A percentile compares a stretch with the other conserved stretches of the same genome.
These are phyloP conservation scores for Acanthamoeba sp. DNA, from an alignment of 208 protist genomes.

Conservation along the genomic window DNA sequence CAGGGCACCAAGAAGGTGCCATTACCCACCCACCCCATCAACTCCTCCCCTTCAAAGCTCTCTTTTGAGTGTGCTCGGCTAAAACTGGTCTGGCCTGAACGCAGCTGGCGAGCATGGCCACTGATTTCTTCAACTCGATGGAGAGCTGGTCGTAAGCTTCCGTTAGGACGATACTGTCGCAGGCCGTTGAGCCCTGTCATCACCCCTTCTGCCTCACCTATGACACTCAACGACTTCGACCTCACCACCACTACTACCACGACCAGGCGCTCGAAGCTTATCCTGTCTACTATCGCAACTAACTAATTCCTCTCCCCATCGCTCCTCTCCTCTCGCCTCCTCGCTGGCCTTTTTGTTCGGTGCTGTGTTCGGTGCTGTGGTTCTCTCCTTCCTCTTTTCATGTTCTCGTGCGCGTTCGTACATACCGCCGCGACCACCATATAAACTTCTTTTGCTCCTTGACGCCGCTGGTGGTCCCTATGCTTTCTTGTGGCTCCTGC, in stretches of 20 bases:
- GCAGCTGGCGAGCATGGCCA: slow-evolving; percentile 42
- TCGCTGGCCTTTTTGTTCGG: not conserved
- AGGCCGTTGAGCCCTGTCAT: too few species aligned
- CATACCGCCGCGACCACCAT: too few species aligned
- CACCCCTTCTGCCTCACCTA: too few species aligned
- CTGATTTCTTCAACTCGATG: slow-evolving; percentile 53
- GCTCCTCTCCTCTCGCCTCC: not conserved
- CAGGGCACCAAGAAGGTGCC: slow-evolving; percentile 67
- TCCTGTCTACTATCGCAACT: not conserved
- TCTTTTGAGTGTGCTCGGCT: too few species aligned
- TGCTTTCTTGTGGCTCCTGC: too few species aligned
- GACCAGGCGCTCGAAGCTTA: not conserved
- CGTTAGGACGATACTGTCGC: not conserved
- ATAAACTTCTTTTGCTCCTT: too few species aligned
- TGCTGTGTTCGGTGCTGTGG: not conserved
- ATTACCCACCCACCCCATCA: not conserved
- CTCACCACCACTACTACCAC: not conserved
- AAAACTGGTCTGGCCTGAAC: not conserved
- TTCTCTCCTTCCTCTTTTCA: not conserved
- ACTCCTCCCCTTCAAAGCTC: too few species aligned
- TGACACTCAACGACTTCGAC: too few species aligned
- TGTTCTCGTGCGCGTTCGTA: too few species aligned
- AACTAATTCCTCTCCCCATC: not conserved
- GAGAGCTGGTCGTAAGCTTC: slow-evolving; percentile 38
- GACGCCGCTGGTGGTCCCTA: too few species aligned